Percentiles rank a stretch among this genome's conserved stretches.
Conservation (phyloP, 2,329 filamentous ascomycete genomes). For the Hypocrella siamensis region DNA sequence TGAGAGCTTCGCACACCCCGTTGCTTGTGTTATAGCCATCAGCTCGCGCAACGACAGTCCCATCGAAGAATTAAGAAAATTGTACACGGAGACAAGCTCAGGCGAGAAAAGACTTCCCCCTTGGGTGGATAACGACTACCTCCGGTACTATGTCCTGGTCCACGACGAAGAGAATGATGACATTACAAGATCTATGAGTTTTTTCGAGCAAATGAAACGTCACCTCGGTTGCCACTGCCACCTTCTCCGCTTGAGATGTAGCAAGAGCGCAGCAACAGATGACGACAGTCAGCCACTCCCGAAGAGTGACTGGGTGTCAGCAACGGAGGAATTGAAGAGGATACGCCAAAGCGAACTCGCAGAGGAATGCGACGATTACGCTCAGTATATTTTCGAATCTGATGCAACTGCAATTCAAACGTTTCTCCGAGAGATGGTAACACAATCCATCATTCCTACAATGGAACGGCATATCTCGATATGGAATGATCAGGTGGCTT, state of each 20-base stretch:
- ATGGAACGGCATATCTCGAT: slow-evolving; percentile 87
- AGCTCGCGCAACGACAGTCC: slow-evolving; percentile 74
- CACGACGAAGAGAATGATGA: slow-evolving; percentile 95
- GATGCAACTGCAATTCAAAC: slow-evolving; percentile 77
- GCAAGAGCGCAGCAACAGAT: slow-evolving; percentile 73
- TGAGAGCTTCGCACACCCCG: slow-evolving; percentile 88
- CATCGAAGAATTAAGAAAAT: slow-evolving; percentile 68
- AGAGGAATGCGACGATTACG: slow-evolving; percentile 54
- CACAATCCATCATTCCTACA: slow-evolving; percentile 82
- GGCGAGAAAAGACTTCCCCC: slow-evolving; percentile 58
- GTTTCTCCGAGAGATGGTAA: slow-evolving; percentile 88
- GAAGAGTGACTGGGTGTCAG: slow-evolving; percentile 75
- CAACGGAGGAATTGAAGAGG: slow-evolving; percentile 66
- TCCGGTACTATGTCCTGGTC: slow-evolving; percentile 90
- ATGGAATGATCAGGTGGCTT: slow-evolving; percentile 97
- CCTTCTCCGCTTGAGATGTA: slow-evolving; percentile 69
- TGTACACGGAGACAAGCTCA: slow-evolving; percentile 74
- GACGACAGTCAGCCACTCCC: slow-evolving; percentile 78
- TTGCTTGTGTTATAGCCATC: slow-evolving; percentile 87
- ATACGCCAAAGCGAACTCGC: slow-evolving; percentile 53
- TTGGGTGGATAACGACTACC: slow-evolving; percentile 84
- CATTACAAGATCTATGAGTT: slow-evolving; percentile 70
- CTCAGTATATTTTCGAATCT: slow-evolving; percentile 76
- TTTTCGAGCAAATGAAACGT: slow-evolving; percentile 99
- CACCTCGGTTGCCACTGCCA: slow-evolving; percentile 94